phyloP scores from a whole-genome alignment of 768 basidiomycete species.

The Pleurotus tuoliensis region DNA sequence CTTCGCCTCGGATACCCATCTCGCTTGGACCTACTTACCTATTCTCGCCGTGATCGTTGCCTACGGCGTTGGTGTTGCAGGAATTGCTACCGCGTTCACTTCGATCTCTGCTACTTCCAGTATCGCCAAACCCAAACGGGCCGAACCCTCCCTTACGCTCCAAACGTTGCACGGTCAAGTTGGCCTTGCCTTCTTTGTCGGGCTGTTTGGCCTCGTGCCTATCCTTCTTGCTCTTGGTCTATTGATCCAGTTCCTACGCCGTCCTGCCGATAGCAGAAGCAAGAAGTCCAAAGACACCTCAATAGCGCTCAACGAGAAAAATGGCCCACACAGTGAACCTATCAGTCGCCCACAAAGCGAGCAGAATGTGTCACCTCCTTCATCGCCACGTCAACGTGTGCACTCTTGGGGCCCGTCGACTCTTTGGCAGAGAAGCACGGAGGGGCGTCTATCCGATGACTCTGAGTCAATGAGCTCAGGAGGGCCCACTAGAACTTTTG shows the following conservation, averaged over 20 bases:
- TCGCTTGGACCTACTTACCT: conserved; percentile 30
- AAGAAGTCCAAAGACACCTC: conserved; percentile 18
- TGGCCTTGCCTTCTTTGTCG: conserved; percentile 61
- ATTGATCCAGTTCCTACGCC: conserved; percentile 6
- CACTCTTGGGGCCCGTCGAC: conserved; percentile 47
- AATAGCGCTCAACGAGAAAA: conserved; percentile 26
- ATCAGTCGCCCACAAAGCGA: conserved; percentile 33
- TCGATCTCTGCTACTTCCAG: conserved; percentile 34
- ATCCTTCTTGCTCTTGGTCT: conserved; percentile 28
- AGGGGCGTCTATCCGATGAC: conserved; percentile 42
- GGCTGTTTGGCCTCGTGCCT: conserved; percentile 54
- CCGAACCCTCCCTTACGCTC: conserved; percentile 31
- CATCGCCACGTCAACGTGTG: conserved; percentile 41
- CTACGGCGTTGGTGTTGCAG: conserved; percentile 60
- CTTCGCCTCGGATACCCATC: conserved; percentile 17
- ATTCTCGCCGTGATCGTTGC: conserved; percentile 32
- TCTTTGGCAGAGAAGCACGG: conserved; percentile 34
- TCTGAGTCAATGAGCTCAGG: conserved; percentile 42
- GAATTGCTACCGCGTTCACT: conserved; percentile 61
- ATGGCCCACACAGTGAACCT: conserved; percentile 21
- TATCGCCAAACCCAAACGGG: conserved; percentile 30
- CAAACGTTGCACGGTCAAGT: conserved; percentile 62
- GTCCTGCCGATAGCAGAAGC: conserved; percentile 8
- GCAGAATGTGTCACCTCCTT: conserved; percentile 36
- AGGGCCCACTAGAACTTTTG: conserved; percentile 38